Evolutionary conservation across 2,329 filamentous ascomycete genomes (phyloP).

Genomic region (Zalaria obscura): DNA sequence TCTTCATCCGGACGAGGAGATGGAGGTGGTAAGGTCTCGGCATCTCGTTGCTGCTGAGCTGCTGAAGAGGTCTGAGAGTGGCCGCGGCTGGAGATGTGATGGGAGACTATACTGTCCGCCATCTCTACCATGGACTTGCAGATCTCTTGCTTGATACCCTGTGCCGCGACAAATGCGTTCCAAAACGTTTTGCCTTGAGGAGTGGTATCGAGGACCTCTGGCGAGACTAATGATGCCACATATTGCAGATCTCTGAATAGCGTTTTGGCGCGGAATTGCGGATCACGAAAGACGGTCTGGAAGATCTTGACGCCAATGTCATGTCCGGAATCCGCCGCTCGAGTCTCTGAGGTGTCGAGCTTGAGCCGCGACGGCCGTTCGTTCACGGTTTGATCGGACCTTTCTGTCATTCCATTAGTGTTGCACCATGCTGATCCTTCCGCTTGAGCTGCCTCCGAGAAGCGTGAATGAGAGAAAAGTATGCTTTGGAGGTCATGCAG

Average conservation of each 20-base stretch:
- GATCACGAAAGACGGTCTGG: constrained; percentile 26
- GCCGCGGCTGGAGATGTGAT: constrained; percentile 51
- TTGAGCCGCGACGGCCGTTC: no score
- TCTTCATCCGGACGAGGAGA: constrained; percentile 18
- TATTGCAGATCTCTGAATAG: constrained; percentile 36
- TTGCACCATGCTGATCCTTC: background rate
- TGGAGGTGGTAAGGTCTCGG: constrained; percentile 13
- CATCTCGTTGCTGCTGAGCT: constrained; percentile 18
- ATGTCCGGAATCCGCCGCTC: background rate
- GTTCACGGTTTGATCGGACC: no score
- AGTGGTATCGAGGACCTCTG: constrained; percentile 42
- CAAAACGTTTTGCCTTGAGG: constrained; percentile 64
- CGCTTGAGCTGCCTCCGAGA: background rate
- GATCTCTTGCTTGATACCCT: constrained; percentile 78
- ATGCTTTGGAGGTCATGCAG: constrained; percentile 73
- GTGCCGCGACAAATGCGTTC: constrained; percentile 74
- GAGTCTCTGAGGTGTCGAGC: constrained; percentile 2
- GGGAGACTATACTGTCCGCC: constrained; percentile 52
- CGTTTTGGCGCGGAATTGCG: constrained; percentile 29
- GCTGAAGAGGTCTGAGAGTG: constrained; percentile 16
- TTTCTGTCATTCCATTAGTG: no score
- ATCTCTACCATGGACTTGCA: constrained; percentile 73
- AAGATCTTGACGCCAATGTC: constrained; percentile 10
- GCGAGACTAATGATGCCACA: constrained; percentile 47
- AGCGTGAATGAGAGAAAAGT: constrained; percentile 17